Conservation (phyloP, 2,329 filamentous ascomycete species). For the Clarireedia homoeocarpa region DNA sequence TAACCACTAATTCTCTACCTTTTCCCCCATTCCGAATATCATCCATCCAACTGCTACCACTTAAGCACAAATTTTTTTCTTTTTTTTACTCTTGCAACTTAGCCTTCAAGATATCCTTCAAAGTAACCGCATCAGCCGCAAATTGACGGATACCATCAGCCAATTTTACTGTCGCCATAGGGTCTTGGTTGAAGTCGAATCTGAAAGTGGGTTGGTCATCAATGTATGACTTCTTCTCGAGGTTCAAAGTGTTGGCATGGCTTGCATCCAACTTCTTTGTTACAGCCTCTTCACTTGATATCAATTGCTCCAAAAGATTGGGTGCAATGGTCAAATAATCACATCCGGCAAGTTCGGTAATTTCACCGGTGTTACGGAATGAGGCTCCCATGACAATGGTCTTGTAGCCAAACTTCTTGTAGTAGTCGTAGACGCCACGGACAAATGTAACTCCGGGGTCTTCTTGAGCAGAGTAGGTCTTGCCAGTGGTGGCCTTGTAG, state of each 20-base stretch:
- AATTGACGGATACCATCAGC: constrained; percentile 99
- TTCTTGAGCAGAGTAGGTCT: constrained; percentile 81
- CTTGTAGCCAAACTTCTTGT: constrained; percentile 99
- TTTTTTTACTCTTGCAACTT: constrained; percentile 51
- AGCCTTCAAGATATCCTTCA: constrained; percentile 84
- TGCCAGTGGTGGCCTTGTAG: constrained; percentile 95
- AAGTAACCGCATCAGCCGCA: constrained; percentile 85
- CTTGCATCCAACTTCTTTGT: constrained; percentile 86
- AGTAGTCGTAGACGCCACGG: constrained; percentile 97
- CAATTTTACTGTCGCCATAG: constrained; percentile 99
- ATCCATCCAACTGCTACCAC: no score
- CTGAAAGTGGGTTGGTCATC: constrained; percentile 85
- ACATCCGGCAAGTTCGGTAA: constrained; percentile 95
- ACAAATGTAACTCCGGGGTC: constrained; percentile 96
- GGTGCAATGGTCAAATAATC: constrained; percentile 99
- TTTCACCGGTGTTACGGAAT: constrained; percentile 93
- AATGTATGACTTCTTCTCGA: constrained; percentile 88
- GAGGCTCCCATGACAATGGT: constrained; percentile 99
- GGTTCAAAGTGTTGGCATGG: constrained; percentile 57
- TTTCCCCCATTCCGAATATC: no score
- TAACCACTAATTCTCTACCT: no score
- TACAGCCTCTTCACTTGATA: constrained; percentile 72
- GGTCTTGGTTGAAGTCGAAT: constrained; percentile 99
- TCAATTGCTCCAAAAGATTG: constrained; percentile 86
- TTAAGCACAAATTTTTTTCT: no score